Evolutionary conservation across 1,284 basidiomycete species (phyloP), one percentile per base, ranked within the genome.

Genomic region (Exobasidium cylindrosporum): DNA sequence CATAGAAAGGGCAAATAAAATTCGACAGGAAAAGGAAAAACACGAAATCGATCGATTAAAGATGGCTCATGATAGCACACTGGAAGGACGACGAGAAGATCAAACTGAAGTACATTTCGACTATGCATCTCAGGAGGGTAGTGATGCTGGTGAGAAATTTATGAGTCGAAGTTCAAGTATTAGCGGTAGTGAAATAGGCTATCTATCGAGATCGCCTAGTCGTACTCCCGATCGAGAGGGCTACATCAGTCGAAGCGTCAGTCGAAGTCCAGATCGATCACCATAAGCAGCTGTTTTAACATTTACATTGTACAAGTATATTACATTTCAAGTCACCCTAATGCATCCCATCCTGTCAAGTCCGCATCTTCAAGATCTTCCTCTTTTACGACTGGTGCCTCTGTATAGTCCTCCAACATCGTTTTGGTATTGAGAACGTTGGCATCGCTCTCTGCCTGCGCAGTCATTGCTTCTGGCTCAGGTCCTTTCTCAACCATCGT

Each of bases 71-170:
- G 35, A 30, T 65, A 50, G n/a, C 17, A 13, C 26, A 23, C 26
- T 21, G 26, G 47, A 50, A 13, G 47, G 26, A 5, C n/a, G 47
- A 24, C 5, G 3, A 24, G 46, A 47, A 21, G n/a, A n/a, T n/a
- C n/a, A n/a, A n/a, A 47, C 17, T 24, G 46, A 47, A 47, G 4
- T 21, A 14, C 5, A 5, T 55, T 67, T 64, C 14, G 72, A 57
- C 56, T 72, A 65, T 58, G 74, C 57, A 32, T 73, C 55, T 64
- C 80, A 63, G 62, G 77, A 64, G 54, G 66, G 70, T 11, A 55
- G 85, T 82, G 87, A 83, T 52, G n/a, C n/a, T n/a, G 83, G 81
- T 63, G 52, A 54, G 31, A 14, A 55, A 4, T 58, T 11, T 47
- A 46, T 59, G 43, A 80, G 72, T 64, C 58, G 58, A 21, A 76